Evolutionary conservation across 495 filamentous ascomycete species (phyloP).

Genomic region (Evernia prunastri): DNA sequence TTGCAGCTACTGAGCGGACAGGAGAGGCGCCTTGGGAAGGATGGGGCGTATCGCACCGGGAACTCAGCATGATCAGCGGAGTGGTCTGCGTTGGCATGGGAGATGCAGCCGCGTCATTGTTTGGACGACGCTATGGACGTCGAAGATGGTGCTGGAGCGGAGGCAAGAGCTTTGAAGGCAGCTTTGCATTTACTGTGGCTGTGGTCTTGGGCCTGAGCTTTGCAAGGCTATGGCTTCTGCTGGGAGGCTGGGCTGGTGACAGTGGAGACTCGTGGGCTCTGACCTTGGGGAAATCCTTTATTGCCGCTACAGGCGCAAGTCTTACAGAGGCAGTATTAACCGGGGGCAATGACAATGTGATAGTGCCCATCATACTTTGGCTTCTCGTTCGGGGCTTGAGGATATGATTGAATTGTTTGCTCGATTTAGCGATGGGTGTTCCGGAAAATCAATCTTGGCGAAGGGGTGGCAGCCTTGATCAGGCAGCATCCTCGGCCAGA

Average conservation of each 20-base stretch:
- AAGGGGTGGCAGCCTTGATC: neutral
- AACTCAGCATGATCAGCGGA: conserved; percentile 82
- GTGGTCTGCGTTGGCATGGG: conserved; percentile 93
- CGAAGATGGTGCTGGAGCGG: conserved; percentile 96
- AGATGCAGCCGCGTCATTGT: conserved; percentile 87
- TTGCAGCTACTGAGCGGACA: conserved; percentile 55
- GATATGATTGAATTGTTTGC: conserved; percentile 43
- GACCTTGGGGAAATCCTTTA: conserved; percentile 50
- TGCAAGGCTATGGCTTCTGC: conserved; percentile 66
- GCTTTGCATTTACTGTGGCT: conserved; percentile 72
- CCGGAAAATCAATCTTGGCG: neutral
- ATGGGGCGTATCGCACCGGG: conserved; percentile 65
- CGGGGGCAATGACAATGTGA: conserved; percentile 97
- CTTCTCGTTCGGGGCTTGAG: conserved; percentile 72
- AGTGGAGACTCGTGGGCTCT: conserved; percentile 35
- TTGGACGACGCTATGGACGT: conserved; percentile 79
- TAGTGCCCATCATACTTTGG: conserved; percentile 95
- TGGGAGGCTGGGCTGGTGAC: conserved; percentile 59
- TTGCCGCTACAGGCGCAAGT: conserved; percentile 75
- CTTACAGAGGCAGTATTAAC: conserved; percentile 92
- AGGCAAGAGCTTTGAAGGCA: conserved; percentile 91
- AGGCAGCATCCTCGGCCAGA: neutral
- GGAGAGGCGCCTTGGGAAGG: conserved; percentile 51
- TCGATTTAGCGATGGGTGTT: conserved; percentile 20
- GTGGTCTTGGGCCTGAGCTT: conserved; percentile 66